Conservation (phyloP, 2,329 filamentous ascomycete species). For the Alternaria gansuensis region DNA sequence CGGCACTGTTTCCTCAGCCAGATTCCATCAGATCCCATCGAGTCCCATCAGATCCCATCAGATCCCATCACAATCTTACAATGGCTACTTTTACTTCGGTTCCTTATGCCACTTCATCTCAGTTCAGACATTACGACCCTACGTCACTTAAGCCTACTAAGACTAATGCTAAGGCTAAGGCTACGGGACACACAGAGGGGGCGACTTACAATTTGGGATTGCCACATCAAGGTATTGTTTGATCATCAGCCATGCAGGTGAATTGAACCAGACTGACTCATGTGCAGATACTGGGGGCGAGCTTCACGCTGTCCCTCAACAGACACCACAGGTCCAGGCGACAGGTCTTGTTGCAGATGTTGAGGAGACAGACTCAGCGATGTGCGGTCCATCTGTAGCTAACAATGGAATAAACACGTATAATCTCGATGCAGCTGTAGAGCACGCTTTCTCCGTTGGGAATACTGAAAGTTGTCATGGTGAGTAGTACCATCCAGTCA, state of each 20-base stretch:
- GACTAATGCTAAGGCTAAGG: slow-evolving; percentile 7
- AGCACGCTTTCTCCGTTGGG: slow-evolving; percentile 21
- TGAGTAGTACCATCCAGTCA: slow-evolving; percentile 21
- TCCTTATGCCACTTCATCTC: neutral
- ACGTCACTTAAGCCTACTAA: slow-evolving; percentile 6
- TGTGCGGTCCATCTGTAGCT: neutral
- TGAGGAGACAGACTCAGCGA: neutral
- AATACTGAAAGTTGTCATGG: slow-evolving; percentile 16
- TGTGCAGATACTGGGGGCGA: slow-evolving; percentile 1
- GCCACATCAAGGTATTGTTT: neutral
- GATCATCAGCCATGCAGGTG: neutral
- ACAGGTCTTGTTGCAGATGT: neutral
- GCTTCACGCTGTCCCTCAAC: neutral
- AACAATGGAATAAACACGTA: too few species aligned
- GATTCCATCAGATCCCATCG: too few species aligned
- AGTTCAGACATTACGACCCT: slow-evolving; percentile 7
- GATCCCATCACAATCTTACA: slow-evolving; percentile 5
- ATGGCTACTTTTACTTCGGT: slow-evolving; percentile 15
- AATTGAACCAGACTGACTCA: neutral
- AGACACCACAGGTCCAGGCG: slow-evolving; percentile 2
- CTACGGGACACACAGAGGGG: neutral
- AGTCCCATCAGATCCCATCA: too few species aligned
- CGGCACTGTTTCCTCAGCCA: neutral
- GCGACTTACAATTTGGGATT: slow-evolving; percentile 2
- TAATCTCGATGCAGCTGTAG: slow-evolving; percentile 1